These are phyloP conservation scores for Fusarium udum DNA, from an alignment of 2,329 filamentous ascomycete genomes.

Conservation along the genomic window DNA sequence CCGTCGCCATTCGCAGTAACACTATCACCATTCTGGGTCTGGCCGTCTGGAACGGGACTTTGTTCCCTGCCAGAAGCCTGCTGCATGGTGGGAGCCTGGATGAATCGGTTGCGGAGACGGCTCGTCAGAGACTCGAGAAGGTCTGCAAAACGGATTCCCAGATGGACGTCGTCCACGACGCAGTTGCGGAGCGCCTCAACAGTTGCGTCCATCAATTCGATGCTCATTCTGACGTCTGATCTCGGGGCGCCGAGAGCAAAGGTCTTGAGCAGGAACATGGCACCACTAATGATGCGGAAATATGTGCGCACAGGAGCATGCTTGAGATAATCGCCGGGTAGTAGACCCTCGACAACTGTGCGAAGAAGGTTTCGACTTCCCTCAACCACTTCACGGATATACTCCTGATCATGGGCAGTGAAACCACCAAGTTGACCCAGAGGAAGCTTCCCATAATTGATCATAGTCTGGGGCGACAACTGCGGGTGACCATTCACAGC, in stretches of 20 bases:
- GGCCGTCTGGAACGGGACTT: slow-evolving; percentile 50
- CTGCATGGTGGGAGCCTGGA: slow-evolving; percentile 65
- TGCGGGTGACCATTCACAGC: slow-evolving; percentile 44
- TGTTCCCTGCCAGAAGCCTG: slow-evolving; percentile 53
- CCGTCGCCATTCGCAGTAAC: slow-evolving; percentile 41
- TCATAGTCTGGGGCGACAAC: slow-evolving; percentile 71
- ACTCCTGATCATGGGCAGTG: slow-evolving; percentile 74
- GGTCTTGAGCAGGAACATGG: slow-evolving; percentile 86
- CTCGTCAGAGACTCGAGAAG: slow-evolving; percentile 82
- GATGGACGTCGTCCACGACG: slow-evolving; percentile 85
- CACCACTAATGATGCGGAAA: slow-evolving; percentile 85
- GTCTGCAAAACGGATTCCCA: slow-evolving; percentile 85
- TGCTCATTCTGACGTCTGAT: slow-evolving; percentile 78
- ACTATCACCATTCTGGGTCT: slow-evolving; percentile 42
- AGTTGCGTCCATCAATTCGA: slow-evolving; percentile 78
- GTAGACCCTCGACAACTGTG: slow-evolving; percentile 79
- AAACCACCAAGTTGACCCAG: slow-evolving; percentile 72
- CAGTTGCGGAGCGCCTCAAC: slow-evolving; percentile 79
- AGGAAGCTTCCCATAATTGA: slow-evolving; percentile 71
- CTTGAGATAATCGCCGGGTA: slow-evolving; percentile 79
- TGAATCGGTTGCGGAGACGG: slow-evolving; percentile 78
- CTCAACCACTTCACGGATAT: slow-evolving; percentile 79
- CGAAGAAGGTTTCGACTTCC: slow-evolving; percentile 80
- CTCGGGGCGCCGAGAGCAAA: slow-evolving; percentile 84
- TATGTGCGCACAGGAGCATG: slow-evolving; percentile 86